Conservation (phyloP, 148 eudicot genomes). For the Vaccinium macrocarpon region DNA sequence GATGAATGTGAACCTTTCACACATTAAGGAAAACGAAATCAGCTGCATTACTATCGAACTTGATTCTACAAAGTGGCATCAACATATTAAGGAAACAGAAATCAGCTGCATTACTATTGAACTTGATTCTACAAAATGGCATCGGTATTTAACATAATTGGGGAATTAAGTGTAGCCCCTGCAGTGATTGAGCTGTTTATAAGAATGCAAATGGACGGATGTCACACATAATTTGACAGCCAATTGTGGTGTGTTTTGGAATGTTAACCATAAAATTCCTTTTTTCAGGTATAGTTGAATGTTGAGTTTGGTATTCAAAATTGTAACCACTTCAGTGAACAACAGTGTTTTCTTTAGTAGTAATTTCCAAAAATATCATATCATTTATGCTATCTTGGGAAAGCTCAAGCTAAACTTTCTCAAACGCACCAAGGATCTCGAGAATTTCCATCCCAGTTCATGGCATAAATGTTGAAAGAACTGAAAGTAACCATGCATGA, state of each 20-base stretch:
- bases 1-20: background rate
- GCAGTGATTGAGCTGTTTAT: background rate
- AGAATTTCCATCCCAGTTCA: background rate
- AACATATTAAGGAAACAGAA: no score
- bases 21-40: no score
- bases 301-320: background rate
- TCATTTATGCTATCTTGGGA: background rate
- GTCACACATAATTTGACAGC: constrained; percentile 6
- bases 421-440: background rate
- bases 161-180: no score
- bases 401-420: background rate
- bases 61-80: no score
- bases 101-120: no score
- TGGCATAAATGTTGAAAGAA: background rate
- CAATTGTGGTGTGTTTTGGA: background rate
- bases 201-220: background rate
- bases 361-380: background rate
- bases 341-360: background rate
- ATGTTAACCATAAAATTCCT: background rate
- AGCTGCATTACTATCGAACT: no score
- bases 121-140: no score
- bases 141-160: no score
- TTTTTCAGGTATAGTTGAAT: background rate
- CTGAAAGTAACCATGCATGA: background rate
- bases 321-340: background rate